Conservation (phyloP, 805 yeast species). For the Yamadazyma philogaea region DNA sequence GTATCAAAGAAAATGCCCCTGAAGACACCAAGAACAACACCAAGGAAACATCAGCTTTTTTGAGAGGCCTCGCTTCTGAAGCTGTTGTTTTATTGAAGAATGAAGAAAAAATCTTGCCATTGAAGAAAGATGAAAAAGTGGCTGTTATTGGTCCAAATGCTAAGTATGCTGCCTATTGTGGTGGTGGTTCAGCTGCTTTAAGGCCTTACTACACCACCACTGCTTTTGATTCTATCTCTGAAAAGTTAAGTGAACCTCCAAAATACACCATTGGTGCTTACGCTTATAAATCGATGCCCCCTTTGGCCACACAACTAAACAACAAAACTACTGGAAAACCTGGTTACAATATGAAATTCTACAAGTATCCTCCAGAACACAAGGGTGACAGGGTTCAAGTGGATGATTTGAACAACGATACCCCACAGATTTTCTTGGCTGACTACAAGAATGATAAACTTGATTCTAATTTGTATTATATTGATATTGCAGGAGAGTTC, state of each 20-base stretch:
- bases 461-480: constrained; percentile 32
- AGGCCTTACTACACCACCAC: constrained; percentile 26
- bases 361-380: constrained; percentile 15
- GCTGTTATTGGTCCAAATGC: constrained; percentile 36
- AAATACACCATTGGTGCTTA: constrained; percentile 30
- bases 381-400: constrained; percentile 16
- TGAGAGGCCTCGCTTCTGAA: constrained; percentile 23
- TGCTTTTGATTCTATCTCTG: constrained; percentile 21
- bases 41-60: constrained; percentile 20
- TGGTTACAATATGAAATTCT: constrained; percentile 25
- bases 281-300: constrained; percentile 29
- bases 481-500: constrained; percentile 42
- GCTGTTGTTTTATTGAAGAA: constrained; percentile 30
- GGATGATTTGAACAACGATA: constrained; percentile 19
- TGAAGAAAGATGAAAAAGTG: constrained; percentile 27
- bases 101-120: constrained; percentile 24
- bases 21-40: constrained; percentile 21
- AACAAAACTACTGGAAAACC: constrained; percentile 22
- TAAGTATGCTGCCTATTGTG: constrained; percentile 25
- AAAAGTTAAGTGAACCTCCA: constrained; percentile 17
- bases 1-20: constrained; percentile 19
- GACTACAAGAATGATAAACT: constrained; percentile 20
- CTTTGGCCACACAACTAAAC: constrained; percentile 19
- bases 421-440: constrained; percentile 19
- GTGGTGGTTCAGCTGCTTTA: constrained; percentile 34